Evolutionary conservation across 2,329 filamentous ascomycete genomes (phyloP).

Genomic region (Fusarium annulatum): DNA sequence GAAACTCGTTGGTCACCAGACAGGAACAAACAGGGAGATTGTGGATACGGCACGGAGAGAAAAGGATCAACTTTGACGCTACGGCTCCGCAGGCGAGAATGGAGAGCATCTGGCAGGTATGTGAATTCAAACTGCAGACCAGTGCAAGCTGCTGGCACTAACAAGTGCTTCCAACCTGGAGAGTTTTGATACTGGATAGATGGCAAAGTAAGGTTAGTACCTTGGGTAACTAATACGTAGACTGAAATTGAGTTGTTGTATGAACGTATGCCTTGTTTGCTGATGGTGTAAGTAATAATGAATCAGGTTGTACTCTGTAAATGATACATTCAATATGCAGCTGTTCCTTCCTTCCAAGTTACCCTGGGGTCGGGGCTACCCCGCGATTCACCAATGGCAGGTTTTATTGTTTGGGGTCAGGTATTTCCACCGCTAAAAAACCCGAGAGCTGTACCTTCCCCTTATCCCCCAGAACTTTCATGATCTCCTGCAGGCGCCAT

Average conservation of each 20-base stretch:
- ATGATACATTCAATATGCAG: background rate
- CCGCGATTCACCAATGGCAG: constrained; percentile 37
- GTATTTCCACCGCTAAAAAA: background rate
- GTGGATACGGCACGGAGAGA: constrained; percentile 29
- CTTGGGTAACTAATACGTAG: background rate
- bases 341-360: constrained; percentile 18
- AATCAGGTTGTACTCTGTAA: background rate
- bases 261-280: background rate
- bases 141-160: background rate
- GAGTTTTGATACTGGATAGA: background rate
- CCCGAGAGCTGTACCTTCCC: background rate
- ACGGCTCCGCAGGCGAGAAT: constrained; percentile 23
- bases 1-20: constrained; percentile 32
- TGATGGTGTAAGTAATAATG: background rate
- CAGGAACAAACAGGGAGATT: constrained; percentile 23
- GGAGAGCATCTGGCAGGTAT: background rate
- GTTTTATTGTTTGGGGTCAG: background rate
- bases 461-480: background rate
- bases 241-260: background rate
- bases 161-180: background rate
- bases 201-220: background rate
- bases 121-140: background rate
- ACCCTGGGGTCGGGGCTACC: constrained; percentile 27
- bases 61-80: constrained; percentile 18
- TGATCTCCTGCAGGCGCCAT: background rate